Percentiles rank a stretch among this genome's conserved stretches.
These are phyloP conservation scores for Xeromyces bisporus DNA, from an alignment of 495 filamentous ascomycete genomes.

Conservation along the genomic window DNA sequence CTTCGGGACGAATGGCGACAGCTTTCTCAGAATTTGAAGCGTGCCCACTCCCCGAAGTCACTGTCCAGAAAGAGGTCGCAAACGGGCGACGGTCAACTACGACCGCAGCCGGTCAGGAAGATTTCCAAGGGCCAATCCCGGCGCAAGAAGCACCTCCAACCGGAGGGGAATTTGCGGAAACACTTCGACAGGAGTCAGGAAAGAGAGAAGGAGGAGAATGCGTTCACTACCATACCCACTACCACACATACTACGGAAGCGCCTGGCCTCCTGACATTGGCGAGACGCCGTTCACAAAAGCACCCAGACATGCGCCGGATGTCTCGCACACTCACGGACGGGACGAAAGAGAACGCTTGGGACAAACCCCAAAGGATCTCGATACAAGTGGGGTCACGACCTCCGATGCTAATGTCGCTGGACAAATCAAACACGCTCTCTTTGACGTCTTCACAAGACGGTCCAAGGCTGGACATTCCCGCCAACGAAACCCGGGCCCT, in stretches of 20 bases:
- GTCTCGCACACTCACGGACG: constrained; percentile 7
- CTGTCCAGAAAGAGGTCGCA: constrained; percentile 17
- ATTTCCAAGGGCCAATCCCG: constrained; percentile 4
- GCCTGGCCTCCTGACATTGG: constrained; percentile 2
- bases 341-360: constrained; percentile 17
- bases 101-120: constrained; percentile 8
- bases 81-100: constrained; percentile 11
- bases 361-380: constrained; percentile 16
- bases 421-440: constrained; percentile 13
- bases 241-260: constrained; percentile 26
- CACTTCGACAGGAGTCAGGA: constrained; percentile 7
- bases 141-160: constrained; percentile 15
- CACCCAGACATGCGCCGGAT: constrained; percentile 1
- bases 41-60: constrained; percentile 26
- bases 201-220: constrained; percentile 19
- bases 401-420: constrained; percentile 11
- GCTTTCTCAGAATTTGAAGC: constrained; percentile 28
- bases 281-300: constrained; percentile 3
- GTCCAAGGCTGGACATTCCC: constrained; percentile 4
- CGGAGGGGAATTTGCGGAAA: constrained; percentile 4
- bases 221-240: constrained; percentile 35
- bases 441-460: constrained; percentile 8
- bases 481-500: constrained; percentile 2
- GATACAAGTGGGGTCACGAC: constrained; percentile 18
- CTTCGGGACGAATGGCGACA: constrained; percentile 18